Conservation (phyloP, 306 rosid species). For the Aeschynomene evenia region DNA sequence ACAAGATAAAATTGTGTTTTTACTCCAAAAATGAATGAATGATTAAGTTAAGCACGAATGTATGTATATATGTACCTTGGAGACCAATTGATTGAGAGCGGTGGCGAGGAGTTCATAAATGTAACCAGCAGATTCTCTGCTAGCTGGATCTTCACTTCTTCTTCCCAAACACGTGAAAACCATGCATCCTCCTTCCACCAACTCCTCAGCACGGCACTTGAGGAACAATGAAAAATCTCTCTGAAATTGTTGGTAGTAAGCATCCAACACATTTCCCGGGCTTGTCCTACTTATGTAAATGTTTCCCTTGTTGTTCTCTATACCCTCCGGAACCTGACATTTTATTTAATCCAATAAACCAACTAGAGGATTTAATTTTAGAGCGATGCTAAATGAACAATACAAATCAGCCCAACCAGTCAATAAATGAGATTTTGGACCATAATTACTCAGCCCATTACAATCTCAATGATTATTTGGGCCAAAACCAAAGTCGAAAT, state of each 20-base stretch:
- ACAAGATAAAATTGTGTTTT: too few species aligned
- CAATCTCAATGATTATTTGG: too few species aligned
- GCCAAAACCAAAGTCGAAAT: too few species aligned
- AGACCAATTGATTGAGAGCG: slow-evolving; percentile 39
- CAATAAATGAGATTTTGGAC: too few species aligned
- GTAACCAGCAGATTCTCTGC: slow-evolving; percentile 32
- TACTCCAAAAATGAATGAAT: not conserved
- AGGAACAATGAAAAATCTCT: slow-evolving; percentile 37
- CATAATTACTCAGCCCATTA: too few species aligned
- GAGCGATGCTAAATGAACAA: too few species aligned
- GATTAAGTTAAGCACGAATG: too few species aligned
- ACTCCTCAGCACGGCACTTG: slow-evolving; percentile 36
- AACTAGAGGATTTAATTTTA: too few species aligned
- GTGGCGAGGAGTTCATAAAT: slow-evolving; percentile 41
- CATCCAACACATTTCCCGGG: slow-evolving; percentile 29
- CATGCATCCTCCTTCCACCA: slow-evolving; percentile 40
- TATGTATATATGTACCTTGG: slow-evolving; percentile 30
- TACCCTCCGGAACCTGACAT: slow-evolving; percentile 36
- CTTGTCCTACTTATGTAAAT: slow-evolving; percentile 33
- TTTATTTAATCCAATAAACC: not conserved
- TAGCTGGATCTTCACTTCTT: slow-evolving; percentile 35
- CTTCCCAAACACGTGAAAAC: slow-evolving; percentile 39
- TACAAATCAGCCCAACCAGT: too few species aligned
- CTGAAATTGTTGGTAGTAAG: slow-evolving; percentile 37
- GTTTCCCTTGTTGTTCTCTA: slow-evolving; percentile 42